Conservation (phyloP, 768 basidiomycete genomes). For the Sutorius australiensis region DNA sequence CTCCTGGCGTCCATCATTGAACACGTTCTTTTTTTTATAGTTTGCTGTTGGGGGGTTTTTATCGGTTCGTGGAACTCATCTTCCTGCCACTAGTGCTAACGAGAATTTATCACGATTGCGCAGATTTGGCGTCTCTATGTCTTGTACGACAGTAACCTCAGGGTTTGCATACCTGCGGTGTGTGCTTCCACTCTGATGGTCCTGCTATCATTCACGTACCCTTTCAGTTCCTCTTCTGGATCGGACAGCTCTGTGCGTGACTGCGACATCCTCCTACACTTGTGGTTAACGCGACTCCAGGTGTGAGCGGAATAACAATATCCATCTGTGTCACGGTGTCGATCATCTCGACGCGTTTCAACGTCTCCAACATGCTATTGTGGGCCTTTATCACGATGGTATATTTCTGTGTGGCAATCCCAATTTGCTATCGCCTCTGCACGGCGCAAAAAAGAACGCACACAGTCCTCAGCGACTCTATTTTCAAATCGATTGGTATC, state of each 20-base stretch:
- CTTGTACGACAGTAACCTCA: slow-evolving; percentile 9
- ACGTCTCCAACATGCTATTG: background rate
- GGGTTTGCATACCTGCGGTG: slow-evolving; percentile 19
- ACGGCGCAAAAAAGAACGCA: slow-evolving; percentile 7
- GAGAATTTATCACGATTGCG: no score
- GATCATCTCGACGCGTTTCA: background rate
- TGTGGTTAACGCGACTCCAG: slow-evolving; percentile 3
- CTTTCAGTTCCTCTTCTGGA: slow-evolving; percentile 17
- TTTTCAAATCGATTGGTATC: slow-evolving; percentile 11
- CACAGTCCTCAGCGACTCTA: background rate
- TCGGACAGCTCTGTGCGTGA: slow-evolving; percentile 15
- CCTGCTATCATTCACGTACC: background rate
- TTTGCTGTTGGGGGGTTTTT: slow-evolving; percentile 12
- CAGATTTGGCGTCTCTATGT: slow-evolving; percentile 26
- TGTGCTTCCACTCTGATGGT: background rate
- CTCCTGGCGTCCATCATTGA: background rate
- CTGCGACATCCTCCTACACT: background rate
- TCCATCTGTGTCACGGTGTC: background rate
- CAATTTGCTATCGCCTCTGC: slow-evolving; percentile 16
- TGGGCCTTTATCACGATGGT: slow-evolving; percentile 15
- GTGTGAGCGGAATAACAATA: slow-evolving; percentile 1
- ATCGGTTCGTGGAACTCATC: slow-evolving; percentile 12
- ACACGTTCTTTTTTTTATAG: slow-evolving; percentile 2
- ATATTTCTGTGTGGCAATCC: slow-evolving; percentile 13
- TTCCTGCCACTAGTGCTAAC: background rate